phyloP scores from a whole-genome alignment of 148 eudicot species.

The Euryodendron excelsum region DNA sequence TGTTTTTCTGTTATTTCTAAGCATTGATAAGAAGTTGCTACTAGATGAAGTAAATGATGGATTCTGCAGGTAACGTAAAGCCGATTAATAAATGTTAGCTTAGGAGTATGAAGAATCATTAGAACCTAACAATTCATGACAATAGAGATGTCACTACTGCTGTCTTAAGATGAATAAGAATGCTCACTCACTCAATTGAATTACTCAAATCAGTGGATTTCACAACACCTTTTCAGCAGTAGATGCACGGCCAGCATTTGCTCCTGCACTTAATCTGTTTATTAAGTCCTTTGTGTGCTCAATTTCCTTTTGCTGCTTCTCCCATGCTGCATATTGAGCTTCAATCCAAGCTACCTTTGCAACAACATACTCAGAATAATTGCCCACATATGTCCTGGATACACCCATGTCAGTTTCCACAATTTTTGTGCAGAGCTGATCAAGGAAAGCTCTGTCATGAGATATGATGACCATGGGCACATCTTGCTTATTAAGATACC shows the following conservation, averaged over 20 bases:
- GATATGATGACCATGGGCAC: slow-evolving; percentile 98
- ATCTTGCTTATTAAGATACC: slow-evolving; percentile 66
- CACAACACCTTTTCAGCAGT: slow-evolving; percentile 80
- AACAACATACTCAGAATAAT: slow-evolving; percentile 77
- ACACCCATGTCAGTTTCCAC: slow-evolving; percentile 99
- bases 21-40: neutral
- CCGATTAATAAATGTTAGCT: neutral
- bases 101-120: neutral
- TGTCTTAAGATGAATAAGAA: neutral
- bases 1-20: neutral
- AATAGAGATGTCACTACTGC: neutral
- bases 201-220: neutral
- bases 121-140: neutral
- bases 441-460: slow-evolving; percentile 98
- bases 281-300: slow-evolving; percentile 76
- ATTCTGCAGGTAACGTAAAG: neutral
- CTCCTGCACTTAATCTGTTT: slow-evolving; percentile 75
- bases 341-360: slow-evolving; percentile 92
- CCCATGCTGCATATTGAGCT: slow-evolving; percentile 93
- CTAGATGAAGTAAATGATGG: neutral
- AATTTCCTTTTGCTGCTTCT: slow-evolving; percentile 93
- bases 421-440: slow-evolving; percentile 93
- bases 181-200: neutral
- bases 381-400: slow-evolving; percentile 77
- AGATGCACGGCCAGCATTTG: slow-evolving; percentile 82